phyloP scores from a whole-genome alignment of 2,329 filamentous ascomycete genomes.

The Neocucurbitaria cava region DNA sequence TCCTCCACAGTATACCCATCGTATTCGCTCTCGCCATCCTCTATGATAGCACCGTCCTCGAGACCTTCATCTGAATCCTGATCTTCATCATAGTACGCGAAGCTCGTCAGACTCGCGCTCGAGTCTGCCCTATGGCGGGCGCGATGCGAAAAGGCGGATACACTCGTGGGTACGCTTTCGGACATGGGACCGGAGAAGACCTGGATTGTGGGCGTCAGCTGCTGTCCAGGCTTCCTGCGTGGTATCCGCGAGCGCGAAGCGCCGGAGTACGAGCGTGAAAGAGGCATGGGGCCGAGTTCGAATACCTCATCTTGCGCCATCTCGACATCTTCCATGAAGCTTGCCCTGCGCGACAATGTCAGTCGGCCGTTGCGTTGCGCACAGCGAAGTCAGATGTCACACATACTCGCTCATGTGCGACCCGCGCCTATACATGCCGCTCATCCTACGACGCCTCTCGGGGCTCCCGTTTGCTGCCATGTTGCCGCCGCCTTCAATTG shows the following conservation, averaged over 20 bases:
- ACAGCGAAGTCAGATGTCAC: neutral
- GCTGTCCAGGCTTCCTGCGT: slow-evolving; percentile 31
- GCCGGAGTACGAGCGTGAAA: slow-evolving; percentile 12
- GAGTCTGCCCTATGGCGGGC: slow-evolving; percentile 82
- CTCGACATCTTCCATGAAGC: slow-evolving; percentile 93
- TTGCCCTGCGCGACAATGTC: slow-evolving; percentile 51
- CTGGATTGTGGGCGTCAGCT: slow-evolving; percentile 52
- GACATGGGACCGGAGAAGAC: slow-evolving; percentile 92
- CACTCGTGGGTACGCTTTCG: slow-evolving; percentile 93
- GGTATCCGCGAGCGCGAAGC: slow-evolving; percentile 5
- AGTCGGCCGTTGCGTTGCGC: slow-evolving; percentile 21
- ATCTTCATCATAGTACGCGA: slow-evolving; percentile 82
- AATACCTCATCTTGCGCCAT: slow-evolving; percentile 94
- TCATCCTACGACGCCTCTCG: slow-evolving; percentile 43
- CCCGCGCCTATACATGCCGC: slow-evolving; percentile 66
- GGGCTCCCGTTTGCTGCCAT: slow-evolving; percentile 45
- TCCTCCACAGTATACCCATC: slow-evolving; percentile 49
- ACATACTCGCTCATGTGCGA: slow-evolving; percentile 66
- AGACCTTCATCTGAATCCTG: slow-evolving; percentile 59
- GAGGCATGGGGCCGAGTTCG: slow-evolving; percentile 39
- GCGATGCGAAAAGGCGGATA: slow-evolving; percentile 89
- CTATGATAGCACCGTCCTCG: slow-evolving; percentile 42
- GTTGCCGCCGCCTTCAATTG: slow-evolving; percentile 10
- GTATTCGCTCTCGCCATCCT: slow-evolving; percentile 43
- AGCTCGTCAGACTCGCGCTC: slow-evolving; percentile 70